Base-by-base conservation (phyloP, 78 protist genomes). In the Isochrysis galbana region DNA sequence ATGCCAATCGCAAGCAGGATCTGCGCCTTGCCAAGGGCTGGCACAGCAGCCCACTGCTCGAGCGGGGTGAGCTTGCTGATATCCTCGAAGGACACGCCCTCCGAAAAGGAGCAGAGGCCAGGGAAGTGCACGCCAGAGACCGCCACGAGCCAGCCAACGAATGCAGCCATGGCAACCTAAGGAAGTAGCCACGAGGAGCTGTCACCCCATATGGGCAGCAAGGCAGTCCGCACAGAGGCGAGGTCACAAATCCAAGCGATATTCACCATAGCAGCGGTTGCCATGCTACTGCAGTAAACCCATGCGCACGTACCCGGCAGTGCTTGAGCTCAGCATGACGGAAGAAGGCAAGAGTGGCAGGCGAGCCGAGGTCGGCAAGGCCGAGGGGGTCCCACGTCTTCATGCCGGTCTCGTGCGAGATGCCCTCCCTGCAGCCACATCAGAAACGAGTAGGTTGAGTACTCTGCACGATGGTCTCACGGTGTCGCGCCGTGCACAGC, bases 321-420 rank as follows among this genome's bases (percentile, higher is more conserved):
- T 72, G 83, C 83, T 72, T 72, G n/a, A 72, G 45, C 83, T 72
- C 83, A 5, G 83, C 83, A 17, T n/a, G n/a, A 44, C 83, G 83
- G 34, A 17, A 32, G 46, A 39, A 72, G 34, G 11, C 36, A 44
- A 72, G 83, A 22, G 83, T 72, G 46, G 2, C 17, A 25, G 5
- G 32, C 44, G 44, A 11, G 32, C 10, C 45, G 7, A 72, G 1
- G 46, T n/a, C 38, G 23, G 83, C 2, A 44, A 72, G 36, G 83
- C 44, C 44, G 25, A 72, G 41, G 46, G 83, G 83, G 83, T 72
- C 83, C 22, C 5, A 72, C 44, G 23, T 17, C 83, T 72, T 72
- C 46, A 39, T 44, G 46, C 5, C 29, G 44, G 36, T 34, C 83
- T 72, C 83, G 29, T 23, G 74, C 7, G 38, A 23, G 4, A 11